Conservation (phyloP, 2,329 filamentous ascomycete species). For the Arthrobotrys iridis region DNA sequence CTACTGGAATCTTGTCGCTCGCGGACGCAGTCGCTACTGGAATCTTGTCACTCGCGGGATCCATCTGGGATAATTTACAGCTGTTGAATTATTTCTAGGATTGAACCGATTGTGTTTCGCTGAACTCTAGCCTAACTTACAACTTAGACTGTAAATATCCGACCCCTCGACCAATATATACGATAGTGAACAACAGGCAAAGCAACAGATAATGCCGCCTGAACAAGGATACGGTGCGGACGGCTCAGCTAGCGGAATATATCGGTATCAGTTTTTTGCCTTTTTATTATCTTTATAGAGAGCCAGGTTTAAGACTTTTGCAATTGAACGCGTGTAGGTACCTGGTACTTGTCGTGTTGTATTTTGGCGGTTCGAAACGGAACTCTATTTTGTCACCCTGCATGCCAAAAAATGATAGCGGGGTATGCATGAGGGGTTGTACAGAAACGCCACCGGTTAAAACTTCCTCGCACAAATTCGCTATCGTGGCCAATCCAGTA, state of each 20-base stretch:
- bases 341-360: too few species aligned
- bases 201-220: too few species aligned
- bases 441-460: slow-evolving; percentile 8
- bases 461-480: not conserved
- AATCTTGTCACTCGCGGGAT: not conserved
- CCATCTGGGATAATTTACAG: not conserved
- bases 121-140: not conserved
- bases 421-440: not conserved
- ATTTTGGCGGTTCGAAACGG: too few species aligned
- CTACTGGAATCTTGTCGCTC: not conserved
- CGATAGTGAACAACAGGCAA: too few species aligned
- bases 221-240: too few species aligned
- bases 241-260: too few species aligned
- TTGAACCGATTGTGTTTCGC: not conserved
- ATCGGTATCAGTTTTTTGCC: too few species aligned
- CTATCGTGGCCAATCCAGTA: not conserved
- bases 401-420: not conserved
- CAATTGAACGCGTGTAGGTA: too few species aligned
- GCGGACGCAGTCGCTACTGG: not conserved
- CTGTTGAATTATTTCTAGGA: not conserved
- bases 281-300: not conserved
- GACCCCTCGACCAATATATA: slow-evolving; percentile 9
- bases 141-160: not conserved
- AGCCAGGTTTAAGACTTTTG: too few species aligned
- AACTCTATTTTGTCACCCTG: too few species aligned